Base-by-base conservation (phyloP, 202 grass and related monocot species). In the Cymbopogon flexuosus region DNA sequence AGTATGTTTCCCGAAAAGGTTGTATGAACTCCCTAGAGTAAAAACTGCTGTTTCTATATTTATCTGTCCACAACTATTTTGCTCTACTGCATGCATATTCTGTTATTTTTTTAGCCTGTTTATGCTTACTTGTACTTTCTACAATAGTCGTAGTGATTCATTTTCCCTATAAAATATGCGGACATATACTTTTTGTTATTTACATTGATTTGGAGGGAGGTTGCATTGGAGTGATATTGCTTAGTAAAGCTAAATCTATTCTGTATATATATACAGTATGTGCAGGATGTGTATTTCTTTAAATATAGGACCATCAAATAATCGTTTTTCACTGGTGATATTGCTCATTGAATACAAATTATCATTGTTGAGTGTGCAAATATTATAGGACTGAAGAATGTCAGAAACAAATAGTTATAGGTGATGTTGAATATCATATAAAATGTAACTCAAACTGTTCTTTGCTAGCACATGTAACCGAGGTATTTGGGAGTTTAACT, bases 1-100 rank as follows among this genome's bases (percentile, higher is more conserved):
- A 70, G 83, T 94, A 60, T 90, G 74, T 65, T 94, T 86, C 90
- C 92, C 73, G 95, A 94, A 91, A 93, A 98, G 95, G 95, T 98
- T 89, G 84, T 87, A 84, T 81, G 75, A 52, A 72, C 84, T 79
- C 73, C 24, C 23, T 62, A 80, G 68, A 77, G 19, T 67, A 68
- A 68, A 37, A 68, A 68, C 12, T 62, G 42, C 49, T 86, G 37
- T 75, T 75, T 72, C 68, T 87, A 62, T 77, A 84, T 70, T 56
- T 68, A 68, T 27, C 37, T 84, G 39, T 57, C 13, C 30, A 83
- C 52, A 18, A 67, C 35, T 23, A 61, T 31, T 62, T 64, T 68
- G 10, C 21, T 49, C 18, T 79, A 61, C 39, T 83, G 49, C 69
- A 42, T 80, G 13, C 21, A 42, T 74, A 73, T 51, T 72, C 42